Conservation (phyloP, 768 basidiomycete species). For the Xerocomellus chrysenteron region DNA sequence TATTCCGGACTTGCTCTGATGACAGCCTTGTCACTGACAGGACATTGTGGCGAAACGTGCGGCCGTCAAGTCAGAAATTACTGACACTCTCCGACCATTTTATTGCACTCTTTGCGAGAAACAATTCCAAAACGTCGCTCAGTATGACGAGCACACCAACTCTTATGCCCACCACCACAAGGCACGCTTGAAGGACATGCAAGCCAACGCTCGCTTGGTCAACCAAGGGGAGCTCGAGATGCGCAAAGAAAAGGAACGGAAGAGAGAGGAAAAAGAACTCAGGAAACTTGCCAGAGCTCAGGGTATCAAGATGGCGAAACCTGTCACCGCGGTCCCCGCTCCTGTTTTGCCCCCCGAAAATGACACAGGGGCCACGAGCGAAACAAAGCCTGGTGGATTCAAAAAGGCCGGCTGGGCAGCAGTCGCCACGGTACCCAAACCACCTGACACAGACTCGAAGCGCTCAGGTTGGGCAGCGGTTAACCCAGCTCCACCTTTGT, state of each 20-base stretch:
- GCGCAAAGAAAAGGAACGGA: slow-evolving; percentile 82
- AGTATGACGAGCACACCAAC: slow-evolving; percentile 88
- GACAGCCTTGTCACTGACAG: slow-evolving; percentile 34
- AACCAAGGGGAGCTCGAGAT: slow-evolving; percentile 67
- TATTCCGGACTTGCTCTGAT: slow-evolving; percentile 7
- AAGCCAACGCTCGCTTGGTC: slow-evolving; percentile 66
- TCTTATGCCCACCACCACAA: slow-evolving; percentile 88
- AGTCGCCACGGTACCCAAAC: slow-evolving; percentile 16
- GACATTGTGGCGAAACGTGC: slow-evolving; percentile 61
- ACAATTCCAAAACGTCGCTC: slow-evolving; percentile 82
- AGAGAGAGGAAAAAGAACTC: slow-evolving; percentile 82
- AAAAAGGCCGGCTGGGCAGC: slow-evolving; percentile 55
- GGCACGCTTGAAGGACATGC: slow-evolving; percentile 79
- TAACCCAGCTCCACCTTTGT: slow-evolving; percentile 2
- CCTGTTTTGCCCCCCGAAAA: slow-evolving; percentile 18
- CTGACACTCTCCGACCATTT: slow-evolving; percentile 65
- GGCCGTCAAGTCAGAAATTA: slow-evolving; percentile 68
- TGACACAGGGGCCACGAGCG: slow-evolving; percentile 14
- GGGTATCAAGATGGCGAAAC: slow-evolving; percentile 64
- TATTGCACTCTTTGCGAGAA: slow-evolving; percentile 85
- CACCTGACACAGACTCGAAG: slow-evolving; percentile 9
- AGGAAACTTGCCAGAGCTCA: slow-evolving; percentile 80
- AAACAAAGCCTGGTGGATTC: slow-evolving; percentile 28
- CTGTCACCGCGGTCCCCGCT: slow-evolving; percentile 17
- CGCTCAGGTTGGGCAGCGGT: slow-evolving; percentile 17